Conservation (phyloP, 805 yeast genomes). For the Teunomyces aglyptinius region DNA sequence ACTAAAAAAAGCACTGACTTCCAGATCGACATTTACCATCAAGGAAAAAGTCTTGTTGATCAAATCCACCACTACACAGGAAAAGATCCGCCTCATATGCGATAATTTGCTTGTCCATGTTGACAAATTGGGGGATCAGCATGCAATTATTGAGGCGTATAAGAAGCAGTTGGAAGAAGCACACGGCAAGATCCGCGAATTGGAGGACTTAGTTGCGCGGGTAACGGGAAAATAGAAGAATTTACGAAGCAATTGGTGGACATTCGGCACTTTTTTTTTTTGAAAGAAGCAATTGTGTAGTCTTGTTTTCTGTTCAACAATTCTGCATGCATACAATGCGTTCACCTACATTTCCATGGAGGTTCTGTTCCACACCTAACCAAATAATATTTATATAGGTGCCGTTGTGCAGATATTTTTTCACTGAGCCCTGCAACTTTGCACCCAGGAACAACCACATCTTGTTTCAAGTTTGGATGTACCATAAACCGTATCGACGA, state of each 20-base stretch:
- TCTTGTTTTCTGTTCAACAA: background rate
- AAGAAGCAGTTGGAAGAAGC: constrained; percentile 25
- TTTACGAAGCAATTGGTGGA: background rate
- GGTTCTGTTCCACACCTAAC: background rate
- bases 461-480: background rate
- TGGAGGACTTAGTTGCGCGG: constrained; percentile 11
- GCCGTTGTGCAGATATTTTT: background rate
- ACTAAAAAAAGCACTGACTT: constrained; percentile 6
- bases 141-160: constrained; percentile 14
- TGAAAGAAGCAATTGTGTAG: background rate
- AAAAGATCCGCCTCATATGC: constrained; percentile 18
- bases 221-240: background rate
- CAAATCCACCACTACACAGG: constrained; percentile 21
- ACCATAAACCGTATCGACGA: no score
- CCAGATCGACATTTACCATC: constrained; percentile 6
- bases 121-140: constrained; percentile 9
- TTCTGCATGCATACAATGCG: background rate
- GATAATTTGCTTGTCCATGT: constrained; percentile 21
- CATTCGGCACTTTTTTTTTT: background rate
- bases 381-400: background rate
- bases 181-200: constrained; percentile 14
- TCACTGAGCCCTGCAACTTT: background rate
- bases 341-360: background rate
- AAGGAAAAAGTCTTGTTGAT: constrained; percentile 20
- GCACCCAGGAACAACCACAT: background rate